These are phyloP conservation scores for Toxicodendron radicans DNA, from an alignment of 345 rosid species.

Conservation along the genomic window DNA sequence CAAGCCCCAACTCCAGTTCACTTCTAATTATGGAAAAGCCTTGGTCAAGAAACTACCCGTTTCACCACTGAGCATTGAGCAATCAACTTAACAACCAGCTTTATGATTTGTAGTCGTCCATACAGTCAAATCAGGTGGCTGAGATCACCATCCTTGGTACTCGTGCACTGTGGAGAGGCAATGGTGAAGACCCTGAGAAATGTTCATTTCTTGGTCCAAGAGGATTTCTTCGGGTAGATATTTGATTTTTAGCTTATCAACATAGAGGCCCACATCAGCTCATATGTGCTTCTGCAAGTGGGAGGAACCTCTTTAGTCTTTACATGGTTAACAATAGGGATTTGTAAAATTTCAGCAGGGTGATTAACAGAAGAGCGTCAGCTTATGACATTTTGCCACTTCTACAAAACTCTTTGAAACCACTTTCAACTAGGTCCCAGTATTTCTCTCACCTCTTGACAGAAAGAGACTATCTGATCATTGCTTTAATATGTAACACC, in stretches of 20 bases:
- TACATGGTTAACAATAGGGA: not conserved
- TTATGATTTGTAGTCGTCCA: not conserved
- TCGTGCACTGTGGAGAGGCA: not conserved
- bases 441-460: slow-evolving; percentile 14
- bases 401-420: not conserved
- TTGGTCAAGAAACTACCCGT: not conserved
- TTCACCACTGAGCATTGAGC: not conserved
- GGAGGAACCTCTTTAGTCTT: not conserved
- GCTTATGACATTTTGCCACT: slow-evolving; percentile 8
- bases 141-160: not conserved
- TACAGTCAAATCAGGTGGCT: not conserved
- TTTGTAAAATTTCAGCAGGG: too few relatives aligned
- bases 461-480: slow-evolving; percentile 26
- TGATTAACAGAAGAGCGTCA: not conserved
- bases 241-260: slow-evolving; percentile 12
- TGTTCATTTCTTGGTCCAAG: not conserved
- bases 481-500: slow-evolving; percentile 30
- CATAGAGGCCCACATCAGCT: not conserved
- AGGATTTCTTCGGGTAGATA: not conserved
- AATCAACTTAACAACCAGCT: not conserved
- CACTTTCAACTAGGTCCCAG: not conserved
- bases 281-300: not conserved
- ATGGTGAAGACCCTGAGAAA: not conserved
- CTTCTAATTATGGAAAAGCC: not conserved
- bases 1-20: not conserved